phyloP scores from a whole-genome alignment of 495 filamentous ascomycete genomes.

The Annulohypoxylon maeteangense region DNA sequence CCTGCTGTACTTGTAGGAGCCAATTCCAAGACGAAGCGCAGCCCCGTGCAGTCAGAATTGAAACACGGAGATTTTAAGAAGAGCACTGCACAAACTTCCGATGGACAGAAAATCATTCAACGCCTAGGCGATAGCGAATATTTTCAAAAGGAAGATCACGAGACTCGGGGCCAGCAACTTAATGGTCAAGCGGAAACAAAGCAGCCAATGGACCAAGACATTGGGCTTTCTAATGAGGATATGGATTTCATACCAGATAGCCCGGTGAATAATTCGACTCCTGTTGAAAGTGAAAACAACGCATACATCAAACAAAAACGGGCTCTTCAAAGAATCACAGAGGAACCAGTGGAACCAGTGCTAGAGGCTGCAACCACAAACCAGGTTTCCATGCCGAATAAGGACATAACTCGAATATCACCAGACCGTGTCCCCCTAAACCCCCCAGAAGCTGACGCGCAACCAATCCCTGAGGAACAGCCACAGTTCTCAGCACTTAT shows the following conservation, averaged over 20 bases:
- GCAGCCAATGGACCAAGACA: not conserved
- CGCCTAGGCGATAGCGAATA: not conserved
- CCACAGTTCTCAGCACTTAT: not conserved
- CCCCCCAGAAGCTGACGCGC: not conserved
- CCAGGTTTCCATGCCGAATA: not conserved
- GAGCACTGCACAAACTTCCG: constrained; percentile 1
- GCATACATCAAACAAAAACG: not conserved
- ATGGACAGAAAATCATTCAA: constrained; percentile 3
- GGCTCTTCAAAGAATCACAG: not conserved
- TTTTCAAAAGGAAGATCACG: not conserved
- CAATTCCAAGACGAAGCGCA: constrained; percentile 37
- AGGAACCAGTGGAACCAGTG: not conserved
- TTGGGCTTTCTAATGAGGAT: not conserved
- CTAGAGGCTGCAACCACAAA: not conserved
- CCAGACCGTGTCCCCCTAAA: not conserved
- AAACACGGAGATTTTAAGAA: not conserved
- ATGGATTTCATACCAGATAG: not conserved
- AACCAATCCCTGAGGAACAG: not conserved
- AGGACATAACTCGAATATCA: not conserved
- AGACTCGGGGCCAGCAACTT: not conserved
- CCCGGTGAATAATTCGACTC: not conserved
- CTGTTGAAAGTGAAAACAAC: not conserved
- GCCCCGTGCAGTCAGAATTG: constrained; percentile 1
- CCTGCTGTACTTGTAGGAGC: not conserved
- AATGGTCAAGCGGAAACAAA: not conserved